Evolutionary conservation across 192 early-diverging fungal species (phyloP).

Genomic region (Backusella westeae): DNA sequence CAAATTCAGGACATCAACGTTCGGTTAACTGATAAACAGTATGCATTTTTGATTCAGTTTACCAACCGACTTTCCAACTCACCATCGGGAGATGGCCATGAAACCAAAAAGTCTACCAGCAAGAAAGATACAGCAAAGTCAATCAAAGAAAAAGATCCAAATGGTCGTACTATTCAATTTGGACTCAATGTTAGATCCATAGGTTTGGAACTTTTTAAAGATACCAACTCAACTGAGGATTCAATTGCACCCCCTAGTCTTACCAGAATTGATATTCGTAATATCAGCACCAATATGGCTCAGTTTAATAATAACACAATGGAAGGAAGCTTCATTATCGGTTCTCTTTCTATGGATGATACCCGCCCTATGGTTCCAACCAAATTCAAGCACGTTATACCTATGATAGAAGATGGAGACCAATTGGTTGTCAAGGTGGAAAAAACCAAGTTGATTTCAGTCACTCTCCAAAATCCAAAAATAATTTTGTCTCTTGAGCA

Average conservation of each 20-base stretch:
- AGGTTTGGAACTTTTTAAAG: conserved; percentile 72
- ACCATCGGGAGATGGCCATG: conserved; percentile 14
- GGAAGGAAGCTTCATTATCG: conserved; percentile 66
- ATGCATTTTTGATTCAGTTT: conserved; percentile 71
- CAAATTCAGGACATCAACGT: conserved; percentile 73
- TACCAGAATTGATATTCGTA: conserved; percentile 45
- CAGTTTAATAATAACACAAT: conserved; percentile 58
- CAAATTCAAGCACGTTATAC: conserved; percentile 83
- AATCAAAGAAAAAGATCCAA: not conserved
- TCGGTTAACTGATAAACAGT: conserved; percentile 79
- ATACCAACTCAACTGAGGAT: conserved; percentile 51
- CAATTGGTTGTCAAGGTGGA: conserved; percentile 50
- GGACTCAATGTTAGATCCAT: conserved; percentile 72
- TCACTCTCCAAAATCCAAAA: conserved; percentile 66
- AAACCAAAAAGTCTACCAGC: not conserved
- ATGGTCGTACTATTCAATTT: conserved; percentile 19
- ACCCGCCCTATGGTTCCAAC: conserved; percentile 71
- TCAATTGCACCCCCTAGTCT: conserved; percentile 50
- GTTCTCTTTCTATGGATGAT: conserved; percentile 74
- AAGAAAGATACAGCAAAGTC: not conserved
- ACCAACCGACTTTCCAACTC: conserved; percentile 47
- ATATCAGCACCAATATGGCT: conserved; percentile 52
- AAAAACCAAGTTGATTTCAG: conserved; percentile 52
- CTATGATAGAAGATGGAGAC: conserved; percentile 52
- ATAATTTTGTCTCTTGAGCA: conserved; percentile 75